Evolutionary conservation across 306 rosid species (phyloP), one percentile per base, ranked within the genome.

Genomic region (Prunus fruticosa): DNA sequence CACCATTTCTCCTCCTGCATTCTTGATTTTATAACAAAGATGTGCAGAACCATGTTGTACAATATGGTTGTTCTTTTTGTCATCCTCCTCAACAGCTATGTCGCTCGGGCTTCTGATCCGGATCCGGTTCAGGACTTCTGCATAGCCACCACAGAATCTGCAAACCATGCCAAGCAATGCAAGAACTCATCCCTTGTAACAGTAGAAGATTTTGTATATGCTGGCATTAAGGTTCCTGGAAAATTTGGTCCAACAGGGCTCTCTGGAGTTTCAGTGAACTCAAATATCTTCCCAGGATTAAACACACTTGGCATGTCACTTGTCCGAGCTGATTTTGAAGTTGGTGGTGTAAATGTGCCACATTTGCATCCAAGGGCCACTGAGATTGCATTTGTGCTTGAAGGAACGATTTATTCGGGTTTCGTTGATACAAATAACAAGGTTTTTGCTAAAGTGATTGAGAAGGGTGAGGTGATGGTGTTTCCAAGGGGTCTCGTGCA

Each of bases 301-400:
- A 95, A 92, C 97, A 89, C 97, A 16, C 97, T 92, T 5, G 97
- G 99, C 0, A 78, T 95, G 86, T 95, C 96, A 14, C 64, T 92
- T 61, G 97, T 92, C 11, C 78, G 97, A 62, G 97, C 96, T 27
- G 97, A 92, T 80, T 90, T 95, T 28, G 92, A 75, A 43, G 78
- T 90, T n/a, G 97, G 87, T 12, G 98, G 97, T 32, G 85, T 92
- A 63, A 89, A 89, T 22, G 91, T 84, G 74, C 97, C 98, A 2
- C 97, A 92, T 77, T 87, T 72, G 70, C 98, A 95, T 85, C 97
- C 97, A 41, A 86, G 98, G 78, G 97, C 97, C 8, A 88, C 98
- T 2, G 97, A 92, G 83, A 83, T 87, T 69, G 97, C 87, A 30
- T 86, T 85, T 75, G 98, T 92, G 71, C 84, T 89, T 50, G 86